Conservation (phyloP, 345 rosid species). For the Isatis tinctoria region DNA sequence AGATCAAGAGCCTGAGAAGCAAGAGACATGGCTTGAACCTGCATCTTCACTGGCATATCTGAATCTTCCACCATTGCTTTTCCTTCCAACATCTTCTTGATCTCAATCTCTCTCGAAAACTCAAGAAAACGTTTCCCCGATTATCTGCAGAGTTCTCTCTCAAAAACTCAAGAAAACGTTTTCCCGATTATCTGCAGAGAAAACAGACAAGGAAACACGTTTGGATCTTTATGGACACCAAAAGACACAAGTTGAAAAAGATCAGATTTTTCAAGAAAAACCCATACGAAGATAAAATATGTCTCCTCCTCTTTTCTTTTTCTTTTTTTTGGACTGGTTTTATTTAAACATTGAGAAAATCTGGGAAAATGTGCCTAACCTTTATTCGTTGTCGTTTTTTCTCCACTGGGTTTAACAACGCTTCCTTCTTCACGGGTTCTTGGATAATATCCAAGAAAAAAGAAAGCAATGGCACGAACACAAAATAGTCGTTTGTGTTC, state of each 20-base stretch:
- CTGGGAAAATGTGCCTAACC: slow-evolving; percentile 22
- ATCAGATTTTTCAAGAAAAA: not conserved
- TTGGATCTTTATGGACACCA: slow-evolving; percentile 21
- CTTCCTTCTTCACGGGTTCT: slow-evolving; percentile 10
- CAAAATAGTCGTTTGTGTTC: not conserved
- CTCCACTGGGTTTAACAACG: not conserved
- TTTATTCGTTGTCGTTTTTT: slow-evolving; percentile 19
- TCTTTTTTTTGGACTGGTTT: too few species aligned
- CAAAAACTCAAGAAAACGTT: too few species aligned
- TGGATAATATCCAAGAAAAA: not conserved
- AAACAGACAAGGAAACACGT: not conserved
- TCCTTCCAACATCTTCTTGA: slow-evolving; percentile 61
- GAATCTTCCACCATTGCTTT: slow-evolving; percentile 76
- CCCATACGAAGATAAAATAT: slow-evolving; percentile 25
- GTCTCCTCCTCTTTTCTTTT: slow-evolving; percentile 1
- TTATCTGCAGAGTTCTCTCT: not conserved
- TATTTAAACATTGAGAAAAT: not conserved
- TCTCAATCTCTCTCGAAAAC: not conserved
- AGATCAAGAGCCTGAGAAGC: slow-evolving; percentile 82
- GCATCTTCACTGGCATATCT: slow-evolving; percentile 95
- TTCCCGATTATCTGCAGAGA: too few species aligned
- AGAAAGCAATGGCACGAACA: not conserved
- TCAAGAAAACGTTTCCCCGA: not conserved
- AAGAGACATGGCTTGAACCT: slow-evolving; percentile 72
- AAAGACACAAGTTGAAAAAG: slow-evolving; percentile 4